These are phyloP conservation scores for Ceratocystis ficicola DNA, from an alignment of 2,329 filamentous ascomycete species.

Conservation along the genomic window DNA sequence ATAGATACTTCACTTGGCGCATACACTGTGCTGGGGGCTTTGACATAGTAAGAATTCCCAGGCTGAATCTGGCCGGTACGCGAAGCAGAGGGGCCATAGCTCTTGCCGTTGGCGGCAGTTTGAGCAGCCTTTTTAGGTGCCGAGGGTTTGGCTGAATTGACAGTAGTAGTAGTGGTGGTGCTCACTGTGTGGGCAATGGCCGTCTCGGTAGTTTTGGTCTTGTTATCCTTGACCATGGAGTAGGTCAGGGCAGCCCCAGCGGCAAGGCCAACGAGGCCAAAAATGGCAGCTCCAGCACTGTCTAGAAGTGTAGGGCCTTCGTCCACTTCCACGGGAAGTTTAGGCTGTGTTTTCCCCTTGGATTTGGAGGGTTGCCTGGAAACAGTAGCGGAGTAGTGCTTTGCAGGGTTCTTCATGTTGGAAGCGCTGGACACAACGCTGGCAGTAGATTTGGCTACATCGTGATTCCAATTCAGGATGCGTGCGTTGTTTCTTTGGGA, in stretches of 20 bases:
- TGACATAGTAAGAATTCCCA: constrained; percentile 4
- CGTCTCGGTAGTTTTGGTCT: constrained; percentile 9
- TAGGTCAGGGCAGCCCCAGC: constrained; percentile 23
- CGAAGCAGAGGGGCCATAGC: constrained; percentile 17
- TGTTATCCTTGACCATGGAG: constrained; percentile 19
- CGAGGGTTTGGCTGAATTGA: not conserved
- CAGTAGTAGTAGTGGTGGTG: not conserved
- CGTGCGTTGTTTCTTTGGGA: constrained; percentile 30
- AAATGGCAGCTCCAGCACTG: constrained; percentile 17
- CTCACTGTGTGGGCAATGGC: not conserved
- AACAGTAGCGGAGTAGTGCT: constrained; percentile 5
- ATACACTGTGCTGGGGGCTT: constrained; percentile 16
- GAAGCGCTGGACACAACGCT: constrained; percentile 15
- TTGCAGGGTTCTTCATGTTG: constrained; percentile 11
- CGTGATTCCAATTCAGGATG: constrained; percentile 40
- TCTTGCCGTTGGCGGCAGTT: constrained; percentile 6
- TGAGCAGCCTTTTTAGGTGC: not conserved
- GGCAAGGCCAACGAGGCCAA: constrained; percentile 22
- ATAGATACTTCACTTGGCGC: constrained; percentile 13
- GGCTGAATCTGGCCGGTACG: constrained; percentile 8
- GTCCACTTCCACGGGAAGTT: not conserved
- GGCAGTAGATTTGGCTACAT: constrained; percentile 29
- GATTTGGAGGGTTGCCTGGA: not conserved
- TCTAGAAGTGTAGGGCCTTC: constrained; percentile 19
- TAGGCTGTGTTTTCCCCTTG: constrained; percentile 7